Percentiles rank a stretch among this genome's conserved stretches.
Evolutionary conservation across 768 basidiomycete species (phyloP).

Genomic region (Rhodosporidiobolus odoratus): DNA sequence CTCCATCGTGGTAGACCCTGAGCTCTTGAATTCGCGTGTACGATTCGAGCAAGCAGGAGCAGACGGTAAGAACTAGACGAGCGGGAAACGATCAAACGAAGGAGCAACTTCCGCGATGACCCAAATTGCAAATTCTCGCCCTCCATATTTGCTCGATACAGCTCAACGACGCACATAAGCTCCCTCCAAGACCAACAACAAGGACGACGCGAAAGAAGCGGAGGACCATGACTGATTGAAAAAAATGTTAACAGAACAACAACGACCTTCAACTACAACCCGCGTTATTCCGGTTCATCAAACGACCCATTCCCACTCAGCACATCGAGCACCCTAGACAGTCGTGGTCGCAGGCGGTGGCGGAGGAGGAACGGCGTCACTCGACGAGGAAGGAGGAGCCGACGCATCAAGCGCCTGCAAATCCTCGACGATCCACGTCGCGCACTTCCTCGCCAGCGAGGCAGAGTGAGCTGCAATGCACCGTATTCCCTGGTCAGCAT

Average conservation of each 20-base stretch:
- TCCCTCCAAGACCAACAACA: no score
- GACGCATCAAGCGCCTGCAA: background rate
- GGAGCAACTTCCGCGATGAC: no score
- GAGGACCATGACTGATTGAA: no score
- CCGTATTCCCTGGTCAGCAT: no score
- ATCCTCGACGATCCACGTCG: conserved; percentile 34
- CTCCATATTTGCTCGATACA: no score
- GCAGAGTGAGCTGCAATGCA: conserved; percentile 17
- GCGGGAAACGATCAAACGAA: background rate
- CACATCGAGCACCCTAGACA: no score
- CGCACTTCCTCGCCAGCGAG: conserved; percentile 25
- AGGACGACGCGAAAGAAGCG: no score
- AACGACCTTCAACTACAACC: background rate
- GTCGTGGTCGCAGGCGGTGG: background rate
- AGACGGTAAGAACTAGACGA: no score
- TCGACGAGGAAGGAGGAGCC: background rate
- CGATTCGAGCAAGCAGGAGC: background rate
- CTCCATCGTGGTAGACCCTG: background rate
- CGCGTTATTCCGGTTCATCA: background rate
- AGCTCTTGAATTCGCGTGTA: background rate
- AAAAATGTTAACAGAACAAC: no score
- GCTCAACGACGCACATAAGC: no score
- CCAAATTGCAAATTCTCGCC: no score
- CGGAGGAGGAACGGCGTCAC: background rate
- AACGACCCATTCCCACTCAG: no score